Evolutionary conservation across 768 basidiomycete species (phyloP).

Genomic region (Leccinum olivaceopallidum): DNA sequence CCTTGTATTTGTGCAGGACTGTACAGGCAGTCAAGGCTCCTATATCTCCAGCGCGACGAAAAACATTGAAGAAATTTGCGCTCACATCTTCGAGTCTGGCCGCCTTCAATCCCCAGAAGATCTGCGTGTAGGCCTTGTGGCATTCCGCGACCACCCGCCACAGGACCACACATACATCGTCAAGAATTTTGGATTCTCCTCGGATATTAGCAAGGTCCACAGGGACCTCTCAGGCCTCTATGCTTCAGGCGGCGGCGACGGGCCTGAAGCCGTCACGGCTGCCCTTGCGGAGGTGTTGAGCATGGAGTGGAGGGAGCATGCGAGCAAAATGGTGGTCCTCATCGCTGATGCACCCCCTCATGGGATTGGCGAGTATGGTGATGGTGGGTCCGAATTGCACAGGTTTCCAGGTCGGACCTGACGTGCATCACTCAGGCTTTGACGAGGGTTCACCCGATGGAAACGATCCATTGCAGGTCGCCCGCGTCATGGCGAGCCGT

Average conservation of each 20-base stretch:
- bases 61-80: slow-evolving; percentile 95
- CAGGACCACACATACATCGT: slow-evolving; percentile 95
- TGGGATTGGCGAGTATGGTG: slow-evolving; percentile 96
- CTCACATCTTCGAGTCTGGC: slow-evolving; percentile 92
- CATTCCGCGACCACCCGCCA: slow-evolving; percentile 96
- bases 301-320: slow-evolving; percentile 87
- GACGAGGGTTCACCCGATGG: slow-evolving; percentile 95
- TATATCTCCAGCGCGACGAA: slow-evolving; percentile 93
- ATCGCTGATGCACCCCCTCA: slow-evolving; percentile 98
- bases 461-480: slow-evolving; percentile 84
- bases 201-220: slow-evolving; percentile 86
- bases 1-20: slow-evolving; percentile 94
- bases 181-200: slow-evolving; percentile 93
- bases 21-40: slow-evolving; percentile 88
- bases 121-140: slow-evolving; percentile 88
- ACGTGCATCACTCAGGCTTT: slow-evolving; percentile 58
- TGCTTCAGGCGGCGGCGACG: slow-evolving; percentile 91
- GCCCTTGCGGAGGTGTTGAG: slow-evolving; percentile 82
- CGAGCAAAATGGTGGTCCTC: slow-evolving; percentile 95
- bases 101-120: slow-evolving; percentile 87
- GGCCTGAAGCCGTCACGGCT: slow-evolving; percentile 96
- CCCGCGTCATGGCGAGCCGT: slow-evolving; percentile 83
- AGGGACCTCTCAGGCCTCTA: slow-evolving; percentile 80
- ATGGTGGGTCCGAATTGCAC: slow-evolving; percentile 55
- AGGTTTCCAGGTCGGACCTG: slow-evolving; percentile 12